Evolutionary conservation across 163 green algal genomes (phyloP).

Genomic region (Prototheca stagnorum): DNA sequence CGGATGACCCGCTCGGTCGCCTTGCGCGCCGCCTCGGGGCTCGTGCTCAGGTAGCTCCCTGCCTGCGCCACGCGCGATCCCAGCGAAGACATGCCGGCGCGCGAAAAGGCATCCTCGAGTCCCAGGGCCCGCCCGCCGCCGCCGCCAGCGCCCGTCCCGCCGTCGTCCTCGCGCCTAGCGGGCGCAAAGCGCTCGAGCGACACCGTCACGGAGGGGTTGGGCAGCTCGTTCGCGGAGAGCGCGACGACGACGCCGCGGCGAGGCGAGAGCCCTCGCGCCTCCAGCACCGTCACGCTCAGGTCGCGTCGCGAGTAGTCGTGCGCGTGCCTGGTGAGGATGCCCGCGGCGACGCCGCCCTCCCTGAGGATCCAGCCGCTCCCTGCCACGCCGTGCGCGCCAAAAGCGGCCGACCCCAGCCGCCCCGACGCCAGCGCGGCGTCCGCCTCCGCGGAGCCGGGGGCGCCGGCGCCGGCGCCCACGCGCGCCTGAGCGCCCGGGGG

Average conservation of each 20-base stretch:
- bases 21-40: too few relatives aligned
- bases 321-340: conserved; percentile 18
- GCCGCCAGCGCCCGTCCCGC: too few relatives aligned
- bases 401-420: too few relatives aligned
- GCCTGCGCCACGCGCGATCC: too few relatives aligned
- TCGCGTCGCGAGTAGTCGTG: conserved; percentile 21
- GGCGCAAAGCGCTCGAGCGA: too few relatives aligned
- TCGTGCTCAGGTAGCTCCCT: too few relatives aligned
- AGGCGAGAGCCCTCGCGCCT: conserved; percentile 26
- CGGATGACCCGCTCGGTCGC: too few relatives aligned
- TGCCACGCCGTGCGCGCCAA: too few relatives aligned
- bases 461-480: not conserved
- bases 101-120: too few relatives aligned
- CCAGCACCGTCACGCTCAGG: conserved; percentile 27
- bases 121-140: too few relatives aligned
- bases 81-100: too few relatives aligned
- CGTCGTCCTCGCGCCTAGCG: not conserved
- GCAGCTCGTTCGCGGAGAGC: conserved; percentile 34
- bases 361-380: conserved; percentile 6
- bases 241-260: conserved; percentile 34
- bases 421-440: too few relatives aligned
- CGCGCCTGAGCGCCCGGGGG: not conserved
- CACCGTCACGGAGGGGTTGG: conserved; percentile 26
- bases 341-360: conserved; percentile 12
- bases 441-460: not conserved